A percentile compares a stretch with the other conserved stretches of the same genome.
Conservation (phyloP, 2,329 filamentous ascomycete genomes). For the Thelonectria rubi region DNA sequence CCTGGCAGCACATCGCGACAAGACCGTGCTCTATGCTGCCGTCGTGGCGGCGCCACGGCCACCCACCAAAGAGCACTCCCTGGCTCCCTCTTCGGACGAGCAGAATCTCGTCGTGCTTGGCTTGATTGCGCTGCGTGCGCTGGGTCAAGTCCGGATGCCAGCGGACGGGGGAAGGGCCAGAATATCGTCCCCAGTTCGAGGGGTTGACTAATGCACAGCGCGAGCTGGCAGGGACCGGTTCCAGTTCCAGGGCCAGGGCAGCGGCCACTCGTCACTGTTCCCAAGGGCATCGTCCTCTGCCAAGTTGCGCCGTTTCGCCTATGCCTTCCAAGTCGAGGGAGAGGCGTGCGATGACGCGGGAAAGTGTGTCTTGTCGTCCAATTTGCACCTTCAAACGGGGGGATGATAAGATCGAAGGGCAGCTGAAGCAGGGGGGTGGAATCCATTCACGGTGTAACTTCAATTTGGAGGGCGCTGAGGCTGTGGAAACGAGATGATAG, state of each 20-base stretch:
- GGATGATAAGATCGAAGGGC: constrained; percentile 18
- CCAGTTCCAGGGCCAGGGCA: constrained; percentile 28
- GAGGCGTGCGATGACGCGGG: constrained; percentile 11
- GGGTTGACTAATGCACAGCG: constrained; percentile 33
- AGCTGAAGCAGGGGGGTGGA: constrained; percentile 26
- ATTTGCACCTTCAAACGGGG: constrained; percentile 1
- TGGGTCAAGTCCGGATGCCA: constrained; percentile 31
- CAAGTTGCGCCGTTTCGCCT: constrained; percentile 21
- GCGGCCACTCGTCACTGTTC: constrained; percentile 21
- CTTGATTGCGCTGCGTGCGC: background rate
- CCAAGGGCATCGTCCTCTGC: constrained; percentile 25
- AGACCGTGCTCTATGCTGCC: constrained; percentile 37
- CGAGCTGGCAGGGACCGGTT: constrained; percentile 35
- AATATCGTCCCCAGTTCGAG: constrained; percentile 38
- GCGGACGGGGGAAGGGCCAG: constrained; percentile 28
- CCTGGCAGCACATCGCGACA: constrained; percentile 33
- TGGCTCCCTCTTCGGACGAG: constrained; percentile 33
- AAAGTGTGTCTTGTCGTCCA: constrained; percentile 5
- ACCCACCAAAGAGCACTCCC: constrained; percentile 34
- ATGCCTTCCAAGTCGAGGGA: constrained; percentile 15
- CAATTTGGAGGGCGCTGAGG: constrained; percentile 18
- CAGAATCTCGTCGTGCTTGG: background rate
- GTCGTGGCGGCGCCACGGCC: constrained; percentile 43
- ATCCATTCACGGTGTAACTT: constrained; percentile 17
- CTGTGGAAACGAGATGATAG: constrained; percentile 19